Evolutionary conservation across 345 rosid genomes (phyloP).

Genomic region (Conringia planisiliqua): DNA sequence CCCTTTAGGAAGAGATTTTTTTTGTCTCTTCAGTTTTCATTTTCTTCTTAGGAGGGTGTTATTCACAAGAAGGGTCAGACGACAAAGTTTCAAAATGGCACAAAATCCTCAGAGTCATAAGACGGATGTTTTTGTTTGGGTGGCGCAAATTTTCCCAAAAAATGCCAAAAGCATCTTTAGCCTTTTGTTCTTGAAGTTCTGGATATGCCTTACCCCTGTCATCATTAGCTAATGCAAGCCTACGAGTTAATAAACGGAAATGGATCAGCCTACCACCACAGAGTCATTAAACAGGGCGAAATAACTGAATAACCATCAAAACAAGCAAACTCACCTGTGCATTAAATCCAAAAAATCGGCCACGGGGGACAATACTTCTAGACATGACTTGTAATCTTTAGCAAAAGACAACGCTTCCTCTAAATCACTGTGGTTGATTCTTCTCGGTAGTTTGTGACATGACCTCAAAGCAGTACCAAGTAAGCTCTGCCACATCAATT

Average conservation of each 20-base stretch:
- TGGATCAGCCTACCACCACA: conserved; percentile 15
- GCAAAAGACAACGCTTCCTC: conserved; percentile 57
- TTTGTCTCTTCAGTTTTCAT: conserved; percentile 44
- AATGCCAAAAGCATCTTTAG: conserved; percentile 39
- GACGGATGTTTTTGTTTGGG: conserved; percentile 63
- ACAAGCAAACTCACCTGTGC: conserved; percentile 52
- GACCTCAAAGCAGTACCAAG: conserved; percentile 68
- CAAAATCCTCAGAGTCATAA: conserved; percentile 70
- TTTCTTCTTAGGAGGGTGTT: conserved; percentile 47
- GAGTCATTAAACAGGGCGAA: conserved; percentile 12
- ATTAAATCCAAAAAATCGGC: conserved; percentile 72
- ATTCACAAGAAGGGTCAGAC: conserved; percentile 32
- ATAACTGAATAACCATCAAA: conserved; percentile 12
- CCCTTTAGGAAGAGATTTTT: conserved; percentile 26
- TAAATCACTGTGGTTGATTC: conserved; percentile 39
- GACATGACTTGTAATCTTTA: conserved; percentile 57
- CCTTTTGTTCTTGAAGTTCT: conserved; percentile 46
- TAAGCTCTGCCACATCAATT: conserved; percentile 65
- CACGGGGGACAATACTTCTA: conserved; percentile 60
- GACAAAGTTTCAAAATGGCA: conserved; percentile 54
- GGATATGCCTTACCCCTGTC: conserved; percentile 29
- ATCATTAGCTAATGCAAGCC: conserved; percentile 43
- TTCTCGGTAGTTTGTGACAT: conserved; percentile 35
- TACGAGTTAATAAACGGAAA: conserved; percentile 23
- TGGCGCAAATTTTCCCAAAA: conserved; percentile 71